Conservation (phyloP, 1,284 basidiomycete genomes). For the Moniliella sp. region DNA sequence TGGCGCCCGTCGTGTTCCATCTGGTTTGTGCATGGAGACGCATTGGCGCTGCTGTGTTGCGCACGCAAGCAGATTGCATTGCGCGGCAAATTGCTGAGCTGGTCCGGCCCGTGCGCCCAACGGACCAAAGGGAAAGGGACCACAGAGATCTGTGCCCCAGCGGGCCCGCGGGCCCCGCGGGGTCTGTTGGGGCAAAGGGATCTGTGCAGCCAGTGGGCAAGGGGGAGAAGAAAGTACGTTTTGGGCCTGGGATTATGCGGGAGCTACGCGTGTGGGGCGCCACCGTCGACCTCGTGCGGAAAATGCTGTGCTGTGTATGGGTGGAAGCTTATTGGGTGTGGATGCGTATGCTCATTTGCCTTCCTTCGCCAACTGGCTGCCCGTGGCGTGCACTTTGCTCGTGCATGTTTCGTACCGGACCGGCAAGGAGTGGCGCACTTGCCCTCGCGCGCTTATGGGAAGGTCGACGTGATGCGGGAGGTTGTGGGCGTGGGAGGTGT, state of each 20-base stretch:
- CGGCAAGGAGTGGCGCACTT: slow-evolving; percentile 6
- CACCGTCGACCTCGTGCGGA: neutral
- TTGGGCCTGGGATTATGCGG: neutral
- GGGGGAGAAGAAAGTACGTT: neutral
- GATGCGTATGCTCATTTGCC: slow-evolving; percentile 4
- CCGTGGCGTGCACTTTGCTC: slow-evolving; percentile 2
- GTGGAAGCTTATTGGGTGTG: slow-evolving; percentile 6
- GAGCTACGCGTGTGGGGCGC: neutral
- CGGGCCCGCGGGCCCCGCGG: neutral
- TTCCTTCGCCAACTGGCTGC: slow-evolving; percentile 3
- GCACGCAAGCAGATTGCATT: slow-evolving; percentile 2
- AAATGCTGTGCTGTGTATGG: slow-evolving; percentile 6
- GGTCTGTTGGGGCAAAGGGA: neutral
- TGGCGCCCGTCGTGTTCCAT: slow-evolving; percentile 10
- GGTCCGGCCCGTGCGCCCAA: neutral
- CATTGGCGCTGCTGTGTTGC: slow-evolving; percentile 8
- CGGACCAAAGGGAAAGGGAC: no score
- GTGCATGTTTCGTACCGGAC: slow-evolving; percentile 4
- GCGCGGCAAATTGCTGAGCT: slow-evolving; percentile 4
- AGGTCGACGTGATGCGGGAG: no score
- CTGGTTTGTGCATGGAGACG: no score
- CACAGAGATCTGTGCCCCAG: slow-evolving; percentile 1
- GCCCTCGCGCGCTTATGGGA: slow-evolving; percentile 7
- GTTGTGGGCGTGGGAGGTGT: no score
- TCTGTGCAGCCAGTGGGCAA: neutral